Evolutionary conservation across 495 filamentous ascomycete species (phyloP).

Genomic region (Penicillium silybi): DNA sequence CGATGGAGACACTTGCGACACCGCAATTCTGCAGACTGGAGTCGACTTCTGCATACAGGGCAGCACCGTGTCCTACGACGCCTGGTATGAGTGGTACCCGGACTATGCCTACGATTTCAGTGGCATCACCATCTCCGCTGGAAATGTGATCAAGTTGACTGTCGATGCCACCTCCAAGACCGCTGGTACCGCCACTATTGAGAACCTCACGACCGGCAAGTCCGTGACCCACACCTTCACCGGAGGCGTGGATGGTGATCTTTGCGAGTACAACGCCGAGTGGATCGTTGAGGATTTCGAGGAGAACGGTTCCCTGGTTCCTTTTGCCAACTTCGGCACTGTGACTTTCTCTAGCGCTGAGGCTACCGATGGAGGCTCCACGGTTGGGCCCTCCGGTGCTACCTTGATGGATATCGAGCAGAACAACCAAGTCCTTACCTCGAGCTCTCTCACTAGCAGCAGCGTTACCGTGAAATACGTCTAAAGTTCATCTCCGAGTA

Average conservation of each 20-base stretch:
- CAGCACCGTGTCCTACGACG: constrained; percentile 35
- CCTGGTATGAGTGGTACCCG: constrained; percentile 63
- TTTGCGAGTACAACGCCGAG: constrained; percentile 47
- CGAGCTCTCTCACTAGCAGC: constrained; percentile 28
- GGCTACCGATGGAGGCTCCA: constrained; percentile 18
- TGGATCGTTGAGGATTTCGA: constrained; percentile 62
- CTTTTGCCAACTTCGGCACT: constrained; percentile 51
- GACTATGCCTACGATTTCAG: constrained; percentile 50
- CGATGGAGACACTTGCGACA: constrained; percentile 50
- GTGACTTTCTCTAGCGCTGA: constrained; percentile 42
- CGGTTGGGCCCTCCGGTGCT: constrained; percentile 32
- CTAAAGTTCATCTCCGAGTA: neutral
- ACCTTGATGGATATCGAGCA: constrained; percentile 48
- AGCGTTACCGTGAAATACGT: constrained; percentile 20
- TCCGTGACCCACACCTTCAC: constrained; percentile 46
- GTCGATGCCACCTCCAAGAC: constrained; percentile 43
- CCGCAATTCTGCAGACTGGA: constrained; percentile 55
- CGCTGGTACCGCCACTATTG: constrained; percentile 45
- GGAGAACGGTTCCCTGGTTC: constrained; percentile 35
- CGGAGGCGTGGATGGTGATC: constrained; percentile 18
- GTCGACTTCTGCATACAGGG: constrained; percentile 47
- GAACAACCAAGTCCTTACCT: constrained; percentile 37
- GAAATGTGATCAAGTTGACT: constrained; percentile 50
- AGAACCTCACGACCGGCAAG: constrained; percentile 49
- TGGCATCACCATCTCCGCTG: constrained; percentile 45